A percentile compares a stretch with the other conserved stretches of the same genome.
Conservation (phyloP, 139 green algal genomes). For the Chlamydomonas applanata region DNA sequence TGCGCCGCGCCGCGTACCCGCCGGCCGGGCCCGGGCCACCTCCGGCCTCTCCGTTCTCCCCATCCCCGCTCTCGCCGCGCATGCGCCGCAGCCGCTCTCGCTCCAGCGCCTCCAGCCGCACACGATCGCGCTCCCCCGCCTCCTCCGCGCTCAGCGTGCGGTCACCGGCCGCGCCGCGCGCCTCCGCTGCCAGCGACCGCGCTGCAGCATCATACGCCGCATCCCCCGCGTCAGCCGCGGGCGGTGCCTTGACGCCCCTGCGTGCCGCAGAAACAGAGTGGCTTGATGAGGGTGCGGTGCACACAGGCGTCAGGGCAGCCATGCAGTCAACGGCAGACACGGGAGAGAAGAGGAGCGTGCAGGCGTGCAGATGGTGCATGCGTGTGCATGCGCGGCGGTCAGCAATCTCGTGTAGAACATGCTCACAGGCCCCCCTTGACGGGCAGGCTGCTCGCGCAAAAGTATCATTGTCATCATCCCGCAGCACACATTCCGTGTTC, state of each 20-base stretch:
- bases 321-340: background rate
- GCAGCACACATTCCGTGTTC: background rate
- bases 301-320: too few relatives aligned
- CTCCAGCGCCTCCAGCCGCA: constrained; percentile 49
- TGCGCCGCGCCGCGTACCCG: background rate
- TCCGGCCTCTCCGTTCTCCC: too few relatives aligned
- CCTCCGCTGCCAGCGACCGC: constrained; percentile 72
- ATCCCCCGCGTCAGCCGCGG: constrained; percentile 56
- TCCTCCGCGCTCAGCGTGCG: constrained; percentile 59
- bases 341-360: background rate
- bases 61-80: constrained; percentile 10
- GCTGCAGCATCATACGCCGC: constrained; percentile 66
- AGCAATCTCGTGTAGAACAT: constrained; percentile 42
- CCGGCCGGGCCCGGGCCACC: too few relatives aligned
- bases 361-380: background rate
- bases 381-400: constrained; percentile 10
- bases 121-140: constrained; percentile 30
- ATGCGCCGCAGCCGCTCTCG: constrained; percentile 19
- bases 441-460: background rate
- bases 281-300: too few relatives aligned
- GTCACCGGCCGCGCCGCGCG: constrained; percentile 58
- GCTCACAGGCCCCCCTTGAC: background rate
- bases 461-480: background rate
- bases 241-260: constrained; percentile 44
- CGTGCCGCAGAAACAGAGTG: background rate